These are phyloP conservation scores for Cruciata laevipes DNA, from an alignment of 257 asterid genomes.

Conservation along the genomic window DNA sequence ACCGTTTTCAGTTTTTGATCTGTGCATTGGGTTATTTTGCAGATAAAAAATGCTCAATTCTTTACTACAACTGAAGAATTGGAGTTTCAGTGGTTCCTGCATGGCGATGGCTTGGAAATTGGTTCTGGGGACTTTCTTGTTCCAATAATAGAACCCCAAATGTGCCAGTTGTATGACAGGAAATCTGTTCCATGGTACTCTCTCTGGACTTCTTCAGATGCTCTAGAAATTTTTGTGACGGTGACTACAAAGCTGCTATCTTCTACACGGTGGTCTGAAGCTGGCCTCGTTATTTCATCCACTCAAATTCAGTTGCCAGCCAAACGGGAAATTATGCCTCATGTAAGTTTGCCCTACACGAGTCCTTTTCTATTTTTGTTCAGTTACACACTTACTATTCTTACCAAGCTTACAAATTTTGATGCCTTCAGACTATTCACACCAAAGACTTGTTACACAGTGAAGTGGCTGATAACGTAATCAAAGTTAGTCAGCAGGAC, in stretches of 20 bases:
- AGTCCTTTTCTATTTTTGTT: conserved; percentile 12
- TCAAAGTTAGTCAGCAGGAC: conserved; percentile 45
- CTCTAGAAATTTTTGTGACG: conserved; percentile 57
- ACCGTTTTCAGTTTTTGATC: conserved; percentile 8
- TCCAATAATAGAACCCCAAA: conserved; percentile 60
- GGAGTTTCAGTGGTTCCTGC: conserved; percentile 63
- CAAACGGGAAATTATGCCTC: conserved; percentile 46
- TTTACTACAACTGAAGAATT: conserved; percentile 66
- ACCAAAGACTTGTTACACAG: conserved; percentile 26
- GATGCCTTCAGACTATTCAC: conserved; percentile 39
- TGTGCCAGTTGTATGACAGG: conserved; percentile 42
- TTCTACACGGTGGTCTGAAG: conserved; percentile 76
- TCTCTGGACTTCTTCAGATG: conserved; percentile 46
- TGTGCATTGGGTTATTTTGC: conserved; percentile 19
- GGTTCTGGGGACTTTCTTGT: conserved; percentile 58
- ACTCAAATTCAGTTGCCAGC: conserved; percentile 67
- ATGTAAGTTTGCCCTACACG: conserved; percentile 36
- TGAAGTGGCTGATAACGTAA: conserved; percentile 44
- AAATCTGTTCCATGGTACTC: conserved; percentile 80
- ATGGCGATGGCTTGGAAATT: conserved; percentile 69
- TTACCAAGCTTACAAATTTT: conserved; percentile 13
- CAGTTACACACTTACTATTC: conserved; percentile 10
- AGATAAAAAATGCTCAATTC: conserved; percentile 78
- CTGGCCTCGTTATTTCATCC: conserved; percentile 73
- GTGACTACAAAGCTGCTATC: conserved; percentile 49